Percentiles rank a stretch among this genome's conserved stretches.
These are phyloP conservation scores for Geotrichum klebahnii DNA, from an alignment of 1,139 yeast genomes.

Conservation along the genomic window DNA sequence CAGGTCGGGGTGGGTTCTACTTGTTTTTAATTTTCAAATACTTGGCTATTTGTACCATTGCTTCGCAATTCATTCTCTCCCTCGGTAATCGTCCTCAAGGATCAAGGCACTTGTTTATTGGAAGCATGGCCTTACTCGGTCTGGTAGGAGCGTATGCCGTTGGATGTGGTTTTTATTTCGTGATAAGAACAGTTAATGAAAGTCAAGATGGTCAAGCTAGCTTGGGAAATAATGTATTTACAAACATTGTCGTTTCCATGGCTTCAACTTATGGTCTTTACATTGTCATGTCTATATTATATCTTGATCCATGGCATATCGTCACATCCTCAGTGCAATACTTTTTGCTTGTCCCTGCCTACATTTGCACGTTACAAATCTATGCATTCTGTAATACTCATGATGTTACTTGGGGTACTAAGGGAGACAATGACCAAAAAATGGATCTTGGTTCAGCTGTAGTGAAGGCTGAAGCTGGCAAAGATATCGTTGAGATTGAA, in stretches of 20 bases:
- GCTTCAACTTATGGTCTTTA: constrained; percentile 86
- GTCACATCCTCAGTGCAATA: constrained; percentile 79
- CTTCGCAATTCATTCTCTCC: constrained; percentile 82
- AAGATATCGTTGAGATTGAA: constrained; percentile 69
- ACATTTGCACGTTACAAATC: constrained; percentile 84
- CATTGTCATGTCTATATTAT: constrained; percentile 68
- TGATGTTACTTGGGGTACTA: constrained; percentile 97
- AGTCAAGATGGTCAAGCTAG: constrained; percentile 40
- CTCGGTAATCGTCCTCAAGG: constrained; percentile 96
- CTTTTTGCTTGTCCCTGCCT: constrained; percentile 80
- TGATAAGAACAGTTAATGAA: constrained; percentile 50
- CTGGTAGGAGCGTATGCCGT: constrained; percentile 79
- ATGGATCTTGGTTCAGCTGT: constrained; percentile 65
- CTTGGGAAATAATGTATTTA: constrained; percentile 49
- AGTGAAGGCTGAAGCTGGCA: constrained; percentile 52
- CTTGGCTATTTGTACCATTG: constrained; percentile 70
- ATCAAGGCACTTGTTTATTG: constrained; percentile 69
- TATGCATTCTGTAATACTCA: constrained; percentile 94
- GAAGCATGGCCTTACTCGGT: constrained; percentile 66
- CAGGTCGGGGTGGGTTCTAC: constrained; percentile 62
- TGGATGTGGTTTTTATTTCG: constrained; percentile 77
- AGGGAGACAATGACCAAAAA: constrained; percentile 77
- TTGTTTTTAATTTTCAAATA: constrained; percentile 82
- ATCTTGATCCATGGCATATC: constrained; percentile 94
- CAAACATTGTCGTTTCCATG: constrained; percentile 74